These are phyloP conservation scores for Boletus subparvulus DNA, from an alignment of 768 basidiomycete species.

Conservation along the genomic window DNA sequence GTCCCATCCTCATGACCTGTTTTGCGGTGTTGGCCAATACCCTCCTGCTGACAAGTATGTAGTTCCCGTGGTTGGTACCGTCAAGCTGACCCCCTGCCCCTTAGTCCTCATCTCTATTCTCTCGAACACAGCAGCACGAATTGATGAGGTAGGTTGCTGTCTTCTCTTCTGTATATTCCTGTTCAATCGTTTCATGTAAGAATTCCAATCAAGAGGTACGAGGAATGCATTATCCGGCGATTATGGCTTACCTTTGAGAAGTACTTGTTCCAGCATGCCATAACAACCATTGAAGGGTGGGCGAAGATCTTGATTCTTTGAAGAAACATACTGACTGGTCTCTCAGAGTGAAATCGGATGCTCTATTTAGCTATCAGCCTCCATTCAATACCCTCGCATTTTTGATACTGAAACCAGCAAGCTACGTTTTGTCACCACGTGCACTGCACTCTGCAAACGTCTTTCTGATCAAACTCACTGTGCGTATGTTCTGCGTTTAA, in stretches of 20 bases:
- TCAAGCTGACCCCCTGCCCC: background rate
- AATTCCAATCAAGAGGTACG: constrained; percentile 62
- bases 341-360: constrained; percentile 80
- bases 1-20: constrained; percentile 74
- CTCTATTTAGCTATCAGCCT: constrained; percentile 88
- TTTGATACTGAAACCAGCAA: constrained; percentile 73
- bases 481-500: constrained; percentile 29
- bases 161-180: background rate
- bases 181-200: constrained; percentile 24
- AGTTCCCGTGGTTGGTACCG: background rate
- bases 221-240: background rate
- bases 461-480: constrained; percentile 80
- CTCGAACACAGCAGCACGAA: constrained; percentile 85
- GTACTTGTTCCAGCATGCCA: constrained; percentile 86
- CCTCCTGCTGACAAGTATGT: constrained; percentile 74
- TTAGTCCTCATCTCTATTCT: constrained; percentile 80
- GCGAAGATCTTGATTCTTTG: background rate
- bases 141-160: constrained; percentile 49
- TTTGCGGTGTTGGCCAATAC: constrained; percentile 82
- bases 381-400: constrained; percentile 88
- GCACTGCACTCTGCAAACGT: constrained; percentile 83
- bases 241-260: constrained; percentile 34
- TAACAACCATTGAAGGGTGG: constrained; percentile 86
- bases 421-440: constrained; percentile 72
- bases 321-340: constrained; percentile 3